These are phyloP conservation scores for Candida orba DNA, from an alignment of 805 yeast species.

Conservation along the genomic window DNA sequence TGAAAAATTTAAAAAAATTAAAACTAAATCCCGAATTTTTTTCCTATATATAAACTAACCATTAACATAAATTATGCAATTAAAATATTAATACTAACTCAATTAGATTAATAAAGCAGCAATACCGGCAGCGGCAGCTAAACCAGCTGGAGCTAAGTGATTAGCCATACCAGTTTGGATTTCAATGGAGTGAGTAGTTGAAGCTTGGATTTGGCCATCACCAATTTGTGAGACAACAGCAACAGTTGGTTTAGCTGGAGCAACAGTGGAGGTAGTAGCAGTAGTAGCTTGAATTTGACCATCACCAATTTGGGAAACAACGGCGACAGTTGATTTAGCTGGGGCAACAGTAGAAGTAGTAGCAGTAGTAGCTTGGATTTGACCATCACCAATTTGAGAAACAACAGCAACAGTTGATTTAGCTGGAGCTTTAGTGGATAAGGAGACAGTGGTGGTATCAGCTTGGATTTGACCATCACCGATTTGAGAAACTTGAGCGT, in stretches of 20 bases:
- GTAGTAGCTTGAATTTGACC: slow-evolving; percentile 21
- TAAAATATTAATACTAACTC: not conserved
- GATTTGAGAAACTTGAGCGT: slow-evolving; percentile 22
- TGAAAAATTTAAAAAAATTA: too few relatives aligned
- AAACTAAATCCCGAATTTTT: too few relatives aligned
- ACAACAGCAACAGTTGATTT: slow-evolving; percentile 18
- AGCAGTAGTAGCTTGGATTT: slow-evolving; percentile 1
- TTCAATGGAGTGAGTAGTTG: slow-evolving; percentile 28
- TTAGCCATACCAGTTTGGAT: slow-evolving; percentile 18
- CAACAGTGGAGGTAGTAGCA: slow-evolving; percentile 15
- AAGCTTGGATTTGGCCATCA: slow-evolving; percentile 20
- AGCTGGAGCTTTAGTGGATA: slow-evolving; percentile 21
- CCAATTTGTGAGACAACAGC: slow-evolving; percentile 31
- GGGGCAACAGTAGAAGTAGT: slow-evolving; percentile 32
- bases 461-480: slow-evolving; percentile 24
- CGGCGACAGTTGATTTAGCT: slow-evolving; percentile 28
- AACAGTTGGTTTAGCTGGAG: slow-evolving; percentile 34
- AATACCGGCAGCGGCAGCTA: slow-evolving; percentile 17
- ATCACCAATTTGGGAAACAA: slow-evolving; percentile 28
- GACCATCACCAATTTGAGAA: slow-evolving; percentile 1
- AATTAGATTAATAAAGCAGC: slow-evolving; percentile 19
- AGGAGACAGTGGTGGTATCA: slow-evolving; percentile 15
- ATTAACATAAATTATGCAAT: not conserved
- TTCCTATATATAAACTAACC: not conserved
- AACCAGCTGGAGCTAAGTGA: slow-evolving; percentile 13